A percentile compares a stretch with the other conserved stretches of the same genome.
phyloP scores from a whole-genome alignment of 345 rosid species.

The Salix koriyanagi region DNA sequence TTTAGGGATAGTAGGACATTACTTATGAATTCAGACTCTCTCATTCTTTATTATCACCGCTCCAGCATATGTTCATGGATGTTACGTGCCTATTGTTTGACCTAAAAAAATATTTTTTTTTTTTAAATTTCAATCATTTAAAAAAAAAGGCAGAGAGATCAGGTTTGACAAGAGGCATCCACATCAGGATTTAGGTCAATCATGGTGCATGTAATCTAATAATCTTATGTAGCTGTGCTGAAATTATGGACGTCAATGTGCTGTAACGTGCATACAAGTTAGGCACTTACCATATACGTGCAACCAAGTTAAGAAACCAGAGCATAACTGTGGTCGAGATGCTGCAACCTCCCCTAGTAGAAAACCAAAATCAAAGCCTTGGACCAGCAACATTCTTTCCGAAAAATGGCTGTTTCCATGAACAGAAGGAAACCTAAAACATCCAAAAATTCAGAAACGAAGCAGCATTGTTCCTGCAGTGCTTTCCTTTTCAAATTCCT shows the following conservation, averaged over 20 bases:
- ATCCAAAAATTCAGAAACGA: conserved; percentile 29
- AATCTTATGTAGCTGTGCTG: not conserved
- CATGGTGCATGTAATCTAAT: not conserved
- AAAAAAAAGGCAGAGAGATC: too few relatives aligned
- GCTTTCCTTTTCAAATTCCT: conserved; percentile 34
- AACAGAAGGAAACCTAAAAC: conserved; percentile 46
- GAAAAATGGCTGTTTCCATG: conserved; percentile 48
- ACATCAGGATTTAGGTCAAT: not conserved
- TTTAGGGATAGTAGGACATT: not conserved
- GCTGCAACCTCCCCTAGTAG: conserved; percentile 21
- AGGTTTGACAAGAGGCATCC: not conserved
- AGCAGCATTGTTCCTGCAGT: conserved; percentile 18
- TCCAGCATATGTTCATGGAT: not conserved
- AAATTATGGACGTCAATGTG: not conserved
- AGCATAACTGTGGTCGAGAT: not conserved
- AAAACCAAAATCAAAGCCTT: conserved; percentile 23
- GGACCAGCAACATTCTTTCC: not conserved
- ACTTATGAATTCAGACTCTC: not conserved
- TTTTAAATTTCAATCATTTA: too few relatives aligned
- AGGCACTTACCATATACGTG: conserved; percentile 35
- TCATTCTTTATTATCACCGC: too few relatives aligned
- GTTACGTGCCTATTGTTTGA: not conserved
- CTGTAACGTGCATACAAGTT: conserved; percentile 40
- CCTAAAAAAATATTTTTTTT: not conserved
- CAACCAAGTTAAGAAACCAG: conserved; percentile 31